Evolutionary conservation across 2,329 filamentous ascomycete genomes (phyloP), one percentile per base, ranked within the genome.

Genomic region (Aphanocladium album): DNA sequence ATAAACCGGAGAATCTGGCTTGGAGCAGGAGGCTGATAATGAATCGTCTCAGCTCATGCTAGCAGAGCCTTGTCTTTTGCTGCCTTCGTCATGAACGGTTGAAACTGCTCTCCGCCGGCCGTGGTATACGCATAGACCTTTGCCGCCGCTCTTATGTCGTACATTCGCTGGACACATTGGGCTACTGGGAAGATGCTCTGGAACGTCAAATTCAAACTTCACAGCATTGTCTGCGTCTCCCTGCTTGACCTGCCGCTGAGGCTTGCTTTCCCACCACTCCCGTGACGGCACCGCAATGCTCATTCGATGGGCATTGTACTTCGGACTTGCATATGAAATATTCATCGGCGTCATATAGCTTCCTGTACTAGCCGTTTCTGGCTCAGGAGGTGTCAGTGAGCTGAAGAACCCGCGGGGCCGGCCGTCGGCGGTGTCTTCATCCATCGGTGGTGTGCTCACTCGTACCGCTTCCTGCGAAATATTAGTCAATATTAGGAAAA

Each of bases 121-220:
- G 54, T 81, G 79, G 63, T 80, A 81, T 2, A 83, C 79, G 60
- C 81, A 83, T 3, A 83, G 62, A 0, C 78, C 80, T 6, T 72
- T 76, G 5, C 80, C 79, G n/a, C 76, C 73, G 16, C 75, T 75
- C 57, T 67, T 67, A 59, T 80, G 76, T 45, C 72, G 76, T 47
- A 69, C 68, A 66, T 83, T 81, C 9, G 79, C 70, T 2, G 81
- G 81, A 59, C 81, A 83, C 71, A 82, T 75, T 17, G 80, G 80
- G 65, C 80, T 83, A 60, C 63, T 78, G 35, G 80, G 78, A 8
- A 81, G 69, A 63, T 83, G 81, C 63, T 83, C 79, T 1, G 80
- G 79, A 12, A 83, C 63, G 51, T 81, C 74, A 61, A 83, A 82
- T 52, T 78, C 71, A 60, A 83, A 83, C 5, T 62, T 56, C 23